Evolutionary conservation across 257 asterid species (phyloP).

Genomic region (Gynochthodes officinalis): DNA sequence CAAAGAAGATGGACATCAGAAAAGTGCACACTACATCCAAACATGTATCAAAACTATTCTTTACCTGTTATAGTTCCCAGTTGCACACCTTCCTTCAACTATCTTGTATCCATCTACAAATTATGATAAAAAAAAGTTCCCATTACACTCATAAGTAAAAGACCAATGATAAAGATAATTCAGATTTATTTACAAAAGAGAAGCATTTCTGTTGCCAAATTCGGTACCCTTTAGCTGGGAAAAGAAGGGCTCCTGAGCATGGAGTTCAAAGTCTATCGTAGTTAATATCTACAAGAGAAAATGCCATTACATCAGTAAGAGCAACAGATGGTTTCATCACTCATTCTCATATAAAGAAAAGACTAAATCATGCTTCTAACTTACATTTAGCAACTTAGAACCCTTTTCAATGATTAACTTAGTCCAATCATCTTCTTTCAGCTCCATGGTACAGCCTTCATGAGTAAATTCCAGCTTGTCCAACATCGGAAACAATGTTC

Average conservation of each 20-base stretch:
- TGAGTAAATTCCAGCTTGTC: slow-evolving; percentile 26
- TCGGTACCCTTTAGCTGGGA: slow-evolving; percentile 62
- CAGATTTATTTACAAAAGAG: not conserved
- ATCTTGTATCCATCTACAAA: slow-evolving; percentile 69
- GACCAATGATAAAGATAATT: not conserved
- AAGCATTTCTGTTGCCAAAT: slow-evolving; percentile 2
- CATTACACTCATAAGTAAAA: not conserved
- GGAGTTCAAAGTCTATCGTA: slow-evolving; percentile 71
- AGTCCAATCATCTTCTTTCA: slow-evolving; percentile 46
- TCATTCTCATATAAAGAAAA: slow-evolving; percentile 1
- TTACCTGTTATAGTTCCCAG: slow-evolving; percentile 63
- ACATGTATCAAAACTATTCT: not conserved
- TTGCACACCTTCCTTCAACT: slow-evolving; percentile 89
- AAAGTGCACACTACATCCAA: not conserved
- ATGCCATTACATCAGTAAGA: slow-evolving; percentile 13
- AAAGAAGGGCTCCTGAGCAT: slow-evolving; percentile 87
- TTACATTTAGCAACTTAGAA: slow-evolving; percentile 46
- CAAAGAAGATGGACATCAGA: not conserved
- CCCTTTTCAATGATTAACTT: slow-evolving; percentile 48
- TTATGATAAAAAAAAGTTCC: not conserved
- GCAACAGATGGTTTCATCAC: slow-evolving; percentile 12
- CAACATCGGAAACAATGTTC: slow-evolving; percentile 28
- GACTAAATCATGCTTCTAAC: slow-evolving; percentile 8
- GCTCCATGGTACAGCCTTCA: slow-evolving; percentile 31
- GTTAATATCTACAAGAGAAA: slow-evolving; percentile 45